A percentile compares a stretch with the other conserved stretches of the same genome.
Evolutionary conservation across 768 basidiomycete genomes (phyloP).

Genomic region (Tremella fuciformis): DNA sequence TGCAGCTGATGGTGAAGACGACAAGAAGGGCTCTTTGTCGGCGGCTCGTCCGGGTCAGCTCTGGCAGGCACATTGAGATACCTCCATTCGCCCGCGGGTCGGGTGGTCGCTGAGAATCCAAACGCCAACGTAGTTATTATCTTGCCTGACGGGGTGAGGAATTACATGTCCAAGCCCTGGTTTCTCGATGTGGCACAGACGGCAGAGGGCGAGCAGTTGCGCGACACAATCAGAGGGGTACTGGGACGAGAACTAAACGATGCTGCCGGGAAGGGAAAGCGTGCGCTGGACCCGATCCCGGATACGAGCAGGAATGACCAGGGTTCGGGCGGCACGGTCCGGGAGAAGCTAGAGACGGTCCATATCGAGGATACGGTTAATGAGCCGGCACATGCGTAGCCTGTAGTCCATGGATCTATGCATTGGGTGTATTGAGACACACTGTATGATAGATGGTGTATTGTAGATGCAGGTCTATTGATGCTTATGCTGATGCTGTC

Average conservation of each 20-base stretch:
- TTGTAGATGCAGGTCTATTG: no score
- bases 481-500: no score
- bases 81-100: conserved; percentile 70
- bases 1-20: conserved; percentile 52
- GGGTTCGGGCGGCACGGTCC: not conserved
- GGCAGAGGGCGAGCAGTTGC: conserved; percentile 16
- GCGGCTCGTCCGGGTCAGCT: conserved; percentile 87
- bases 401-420: no score
- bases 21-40: conserved; percentile 82
- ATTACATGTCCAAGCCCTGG: conserved; percentile 94
- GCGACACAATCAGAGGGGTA: conserved; percentile 21
- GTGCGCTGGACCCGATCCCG: not conserved
- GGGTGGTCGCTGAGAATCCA: conserved; percentile 59
- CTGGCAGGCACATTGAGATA: conserved; percentile 73
- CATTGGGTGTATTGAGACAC: no score
- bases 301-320: conserved; percentile 2
- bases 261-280: not conserved
- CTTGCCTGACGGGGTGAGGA: conserved; percentile 85
- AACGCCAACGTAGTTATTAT: conserved; percentile 84
- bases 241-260: conserved; percentile 37
- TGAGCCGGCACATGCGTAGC: not conserved
- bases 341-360: conserved; percentile 1
- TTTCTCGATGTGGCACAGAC: conserved; percentile 58
- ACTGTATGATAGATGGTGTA: no score
- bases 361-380: not conserved